Percentiles rank a stretch among this genome's conserved stretches.
Conservation (phyloP, 805 yeast genomes). For the Candida maltosa region DNA sequence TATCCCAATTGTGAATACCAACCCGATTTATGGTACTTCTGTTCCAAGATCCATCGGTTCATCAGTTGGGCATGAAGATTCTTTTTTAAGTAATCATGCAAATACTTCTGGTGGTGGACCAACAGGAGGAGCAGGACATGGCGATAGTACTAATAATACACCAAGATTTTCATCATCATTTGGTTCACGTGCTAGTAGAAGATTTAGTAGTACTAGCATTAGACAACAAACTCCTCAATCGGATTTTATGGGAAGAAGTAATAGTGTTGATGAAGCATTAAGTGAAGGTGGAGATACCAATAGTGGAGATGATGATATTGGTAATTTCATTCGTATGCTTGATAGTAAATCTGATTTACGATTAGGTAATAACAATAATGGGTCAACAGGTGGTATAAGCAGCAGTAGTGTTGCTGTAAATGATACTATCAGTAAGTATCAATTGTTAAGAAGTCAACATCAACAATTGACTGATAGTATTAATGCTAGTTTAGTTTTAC, state of each 20-base stretch:
- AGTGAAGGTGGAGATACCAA: too few relatives aligned
- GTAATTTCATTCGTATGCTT: constrained; percentile 68
- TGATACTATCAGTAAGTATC: constrained; percentile 51
- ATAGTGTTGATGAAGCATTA: constrained; percentile 23
- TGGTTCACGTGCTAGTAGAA: constrained; percentile 59
- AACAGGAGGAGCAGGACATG: too few relatives aligned
- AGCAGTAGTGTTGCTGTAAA: constrained; percentile 15
- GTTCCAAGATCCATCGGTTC: constrained; percentile 38
- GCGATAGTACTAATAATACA: constrained; percentile 18
- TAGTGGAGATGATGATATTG: constrained; percentile 58
- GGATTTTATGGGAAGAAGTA: constrained; percentile 15
- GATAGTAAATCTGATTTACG: constrained; percentile 60
- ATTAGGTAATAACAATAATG: constrained; percentile 18
- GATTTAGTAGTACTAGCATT: constrained; percentile 37
- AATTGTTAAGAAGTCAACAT: constrained; percentile 49
- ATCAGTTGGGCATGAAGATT: constrained; percentile 32
- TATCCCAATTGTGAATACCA: constrained; percentile 12
- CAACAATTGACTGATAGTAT: constrained; percentile 56
- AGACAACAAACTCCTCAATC: constrained; percentile 20
- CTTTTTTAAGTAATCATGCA: constrained; percentile 16
- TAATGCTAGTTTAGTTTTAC: constrained; percentile 45
- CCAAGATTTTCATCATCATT: constrained; percentile 72
- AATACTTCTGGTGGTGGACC: constrained; percentile 10
- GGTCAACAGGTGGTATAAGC: constrained; percentile 10
- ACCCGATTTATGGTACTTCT: constrained; percentile 12